Evolutionary conservation across 1,139 yeast genomes (phyloP), one percentile per base, ranked within the genome.

Genomic region (Saccharomyces hybrid): DNA sequence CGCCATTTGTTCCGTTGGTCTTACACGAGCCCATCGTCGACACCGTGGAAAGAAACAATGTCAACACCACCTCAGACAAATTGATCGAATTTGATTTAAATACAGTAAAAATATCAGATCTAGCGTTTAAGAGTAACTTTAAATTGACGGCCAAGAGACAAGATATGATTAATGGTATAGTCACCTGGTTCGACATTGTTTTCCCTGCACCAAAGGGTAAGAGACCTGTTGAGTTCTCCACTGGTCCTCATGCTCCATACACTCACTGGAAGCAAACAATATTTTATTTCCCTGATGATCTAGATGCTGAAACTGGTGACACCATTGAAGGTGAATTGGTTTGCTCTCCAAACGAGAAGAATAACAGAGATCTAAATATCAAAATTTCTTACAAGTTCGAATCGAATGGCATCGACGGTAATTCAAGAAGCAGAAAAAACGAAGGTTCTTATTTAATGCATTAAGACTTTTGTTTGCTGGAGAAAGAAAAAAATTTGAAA

Each of bases 251-350:
- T 76, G 81, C 84, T 53, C 80, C 81, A 61, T 86, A 86, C 74
- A 88, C 95, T 27, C 96, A 88, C 70, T 95, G 99, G 99, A 95
- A 93, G 72, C 99, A 93, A 75, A 88, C 97, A 20, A 96, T 93
- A 1, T 90, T 95, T 74, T 95, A 93, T 73, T 79, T 93, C 70
- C 83, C 82, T 65, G 89, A 88, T 66, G 96, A 88, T 34, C 74
- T 91, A 61, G 87, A 86, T 67, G 75, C 89, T 61, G 86, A 84
- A 68, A 78, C 79, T 61, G 96, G 93, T 56, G 99, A 93, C 65
- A 68, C 70, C 42, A 77, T 95, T 61, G 78, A 79, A 56, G 96
- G 98, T 51, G 75, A 75, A 44, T 75, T 93, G 58, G 80, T 86
- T 6, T 84, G 89, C 59, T 78, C 84, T 67, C 98, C 98, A 57